Evolutionary conservation across 2,329 filamentous ascomycete species (phyloP).

Genomic region (Alternaria angustiovoidea): DNA sequence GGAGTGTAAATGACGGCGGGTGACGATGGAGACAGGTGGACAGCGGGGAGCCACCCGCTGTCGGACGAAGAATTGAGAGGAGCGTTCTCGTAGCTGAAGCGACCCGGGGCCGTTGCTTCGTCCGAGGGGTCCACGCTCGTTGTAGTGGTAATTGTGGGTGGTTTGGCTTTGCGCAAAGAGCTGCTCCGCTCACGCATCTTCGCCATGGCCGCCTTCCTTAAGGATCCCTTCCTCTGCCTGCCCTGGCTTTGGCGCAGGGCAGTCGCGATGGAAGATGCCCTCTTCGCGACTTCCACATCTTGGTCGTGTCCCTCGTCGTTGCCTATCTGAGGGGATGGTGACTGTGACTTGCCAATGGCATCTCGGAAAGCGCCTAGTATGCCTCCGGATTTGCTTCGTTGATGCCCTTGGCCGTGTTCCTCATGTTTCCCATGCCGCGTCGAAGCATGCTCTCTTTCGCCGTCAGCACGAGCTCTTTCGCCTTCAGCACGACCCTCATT

Average conservation of each 20-base stretch:
- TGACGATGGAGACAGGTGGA: conserved; percentile 24
- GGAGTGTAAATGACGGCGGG: conserved; percentile 12
- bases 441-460: neutral
- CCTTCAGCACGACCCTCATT: neutral
- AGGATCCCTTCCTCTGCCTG: conserved; percentile 79
- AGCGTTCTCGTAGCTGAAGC: conserved; percentile 51
- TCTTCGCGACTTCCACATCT: conserved; percentile 40
- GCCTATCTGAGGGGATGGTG: conserved; percentile 40
- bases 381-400: conserved; percentile 67
- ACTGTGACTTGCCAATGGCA: conserved; percentile 31
- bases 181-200: conserved; percentile 54
- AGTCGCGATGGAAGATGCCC: conserved; percentile 35
- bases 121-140: conserved; percentile 26
- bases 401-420: conserved; percentile 6
- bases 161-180: conserved; percentile 36
- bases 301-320: conserved; percentile 29
- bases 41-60: conserved; percentile 34
- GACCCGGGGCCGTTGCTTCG: conserved; percentile 33
- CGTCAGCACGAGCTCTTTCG: neutral
- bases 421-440: conserved; percentile 1
- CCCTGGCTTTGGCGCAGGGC: conserved; percentile 59
- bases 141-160: conserved; percentile 26
- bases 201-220: conserved; percentile 85
- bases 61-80: conserved; percentile 47
- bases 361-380: conserved; percentile 65